These are phyloP conservation scores for Fusarium solani-melongenae DNA, from an alignment of 2,329 filamentous ascomycete genomes.

Conservation along the genomic window DNA sequence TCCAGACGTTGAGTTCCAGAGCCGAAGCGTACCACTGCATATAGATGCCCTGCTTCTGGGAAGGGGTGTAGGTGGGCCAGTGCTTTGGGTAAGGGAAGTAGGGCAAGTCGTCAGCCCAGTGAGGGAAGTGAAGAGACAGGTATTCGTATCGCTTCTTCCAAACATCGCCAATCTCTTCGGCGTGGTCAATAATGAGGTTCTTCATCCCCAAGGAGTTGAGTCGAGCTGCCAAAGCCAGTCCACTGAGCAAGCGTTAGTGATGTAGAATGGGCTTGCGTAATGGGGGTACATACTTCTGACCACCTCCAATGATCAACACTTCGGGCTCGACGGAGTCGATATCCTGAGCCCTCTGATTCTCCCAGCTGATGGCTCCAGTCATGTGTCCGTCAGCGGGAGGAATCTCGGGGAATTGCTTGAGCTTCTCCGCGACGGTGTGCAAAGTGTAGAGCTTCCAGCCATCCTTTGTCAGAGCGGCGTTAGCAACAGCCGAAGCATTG, in stretches of 20 bases:
- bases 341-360: constrained; percentile 42
- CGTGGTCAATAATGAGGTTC: constrained; percentile 57
- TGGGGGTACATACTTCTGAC: constrained; percentile 37
- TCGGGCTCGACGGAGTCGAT: constrained; percentile 55
- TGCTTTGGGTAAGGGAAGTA: constrained; percentile 70
- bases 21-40: constrained; percentile 70
- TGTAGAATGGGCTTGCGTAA: not conserved
- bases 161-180: constrained; percentile 60
- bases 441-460: constrained; percentile 50
- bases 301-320: constrained; percentile 65
- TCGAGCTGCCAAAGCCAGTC: constrained; percentile 57
- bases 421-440: constrained; percentile 48
- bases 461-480: constrained; percentile 45
- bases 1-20: constrained; percentile 75
- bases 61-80: constrained; percentile 75
- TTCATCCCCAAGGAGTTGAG: constrained; percentile 59
- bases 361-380: constrained; percentile 47
- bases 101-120: constrained; percentile 68
- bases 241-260: constrained; percentile 26
- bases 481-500: constrained; percentile 47
- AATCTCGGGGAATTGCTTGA: constrained; percentile 47
- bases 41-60: constrained; percentile 74
- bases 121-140: constrained; percentile 71
- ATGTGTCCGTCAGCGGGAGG: constrained; percentile 47
- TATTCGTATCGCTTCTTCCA: constrained; percentile 69